Conservation (phyloP, 2,329 filamentous ascomycete species). For the Plectosphaerella cucumerina region DNA sequence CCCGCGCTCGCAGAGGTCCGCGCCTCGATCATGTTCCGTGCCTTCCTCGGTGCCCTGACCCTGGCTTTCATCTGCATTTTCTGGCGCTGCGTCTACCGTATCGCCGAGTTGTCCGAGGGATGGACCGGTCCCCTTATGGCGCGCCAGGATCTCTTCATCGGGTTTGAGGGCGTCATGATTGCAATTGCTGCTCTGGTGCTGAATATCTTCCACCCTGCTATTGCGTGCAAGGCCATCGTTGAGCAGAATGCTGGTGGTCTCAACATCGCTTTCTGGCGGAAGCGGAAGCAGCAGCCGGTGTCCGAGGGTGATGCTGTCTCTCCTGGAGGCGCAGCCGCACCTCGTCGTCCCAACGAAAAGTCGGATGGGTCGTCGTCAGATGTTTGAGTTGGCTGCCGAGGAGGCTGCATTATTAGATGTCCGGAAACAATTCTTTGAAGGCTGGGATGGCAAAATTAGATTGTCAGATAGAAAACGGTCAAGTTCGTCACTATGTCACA, state of each 20-base stretch:
- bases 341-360: no score
- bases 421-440: no score
- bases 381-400: no score
- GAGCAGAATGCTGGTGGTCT: conserved; percentile 11
- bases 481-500: no score
- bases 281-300: no score
- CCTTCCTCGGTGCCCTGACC: conserved; percentile 50
- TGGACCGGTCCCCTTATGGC: conserved; percentile 57
- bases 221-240: conserved; percentile 23
- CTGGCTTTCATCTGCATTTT: conserved; percentile 61
- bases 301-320: no score
- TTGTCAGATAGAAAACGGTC: no score
- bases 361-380: no score
- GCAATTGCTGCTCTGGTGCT: conserved; percentile 39
- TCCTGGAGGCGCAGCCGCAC: no score
- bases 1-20: conserved; percentile 31
- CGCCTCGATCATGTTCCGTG: conserved; percentile 39
- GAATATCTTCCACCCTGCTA: conserved; percentile 39
- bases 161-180: conserved; percentile 53
- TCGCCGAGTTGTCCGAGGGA: conserved; percentile 58
- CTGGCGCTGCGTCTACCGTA: conserved; percentile 60
- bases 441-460: no score
- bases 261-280: not conserved
- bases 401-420: no score
- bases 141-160: conserved; percentile 51